Evolutionary conservation across 176 grass and related monocot species (phyloP).

Genomic region (Guadua angustifolia): DNA sequence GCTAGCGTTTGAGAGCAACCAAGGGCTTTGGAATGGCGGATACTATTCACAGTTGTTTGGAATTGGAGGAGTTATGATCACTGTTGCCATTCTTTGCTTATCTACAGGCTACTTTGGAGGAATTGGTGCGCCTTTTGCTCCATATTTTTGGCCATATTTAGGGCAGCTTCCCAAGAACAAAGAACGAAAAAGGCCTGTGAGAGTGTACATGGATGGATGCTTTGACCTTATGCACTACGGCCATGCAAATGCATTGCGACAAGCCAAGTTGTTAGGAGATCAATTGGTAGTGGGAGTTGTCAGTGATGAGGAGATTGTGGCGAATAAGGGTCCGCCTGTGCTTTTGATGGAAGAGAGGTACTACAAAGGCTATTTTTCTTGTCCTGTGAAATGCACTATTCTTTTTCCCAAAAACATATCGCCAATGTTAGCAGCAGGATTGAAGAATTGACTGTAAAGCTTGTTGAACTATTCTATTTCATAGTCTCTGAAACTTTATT

Average conservation of each 20-base stretch:
- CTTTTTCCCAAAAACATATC: not conserved
- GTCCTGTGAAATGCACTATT: not conserved
- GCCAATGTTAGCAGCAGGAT: not conserved
- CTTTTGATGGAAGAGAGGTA: slow-evolving; percentile 97
- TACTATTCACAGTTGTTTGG: slow-evolving; percentile 79
- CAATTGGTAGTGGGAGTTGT: slow-evolving; percentile 81
- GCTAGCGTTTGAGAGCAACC: slow-evolving; percentile 70
- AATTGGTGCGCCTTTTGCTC: slow-evolving; percentile 65
- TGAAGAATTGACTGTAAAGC: slow-evolving; percentile 11
- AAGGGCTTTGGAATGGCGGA: slow-evolving; percentile 67
- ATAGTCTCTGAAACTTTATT: not conserved
- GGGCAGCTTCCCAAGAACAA: slow-evolving; percentile 70
- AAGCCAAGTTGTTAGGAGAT: slow-evolving; percentile 81
- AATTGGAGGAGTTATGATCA: slow-evolving; percentile 80
- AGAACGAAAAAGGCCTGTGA: slow-evolving; percentile 63
- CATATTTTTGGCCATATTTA: slow-evolving; percentile 71
- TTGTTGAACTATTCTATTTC: not conserved
- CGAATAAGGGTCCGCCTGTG: slow-evolving; percentile 90
- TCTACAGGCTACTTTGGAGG: slow-evolving; percentile 81
- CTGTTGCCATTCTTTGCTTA: slow-evolving; percentile 65
- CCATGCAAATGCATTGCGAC: slow-evolving; percentile 85
- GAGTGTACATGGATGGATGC: slow-evolving; percentile 95
- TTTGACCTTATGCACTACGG: slow-evolving; percentile 95
- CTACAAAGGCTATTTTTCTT: not conserved
- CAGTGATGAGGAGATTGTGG: slow-evolving; percentile 90